Evolutionary conservation across 345 rosid genomes (phyloP).

Genomic region (Alliaria petiolata): DNA sequence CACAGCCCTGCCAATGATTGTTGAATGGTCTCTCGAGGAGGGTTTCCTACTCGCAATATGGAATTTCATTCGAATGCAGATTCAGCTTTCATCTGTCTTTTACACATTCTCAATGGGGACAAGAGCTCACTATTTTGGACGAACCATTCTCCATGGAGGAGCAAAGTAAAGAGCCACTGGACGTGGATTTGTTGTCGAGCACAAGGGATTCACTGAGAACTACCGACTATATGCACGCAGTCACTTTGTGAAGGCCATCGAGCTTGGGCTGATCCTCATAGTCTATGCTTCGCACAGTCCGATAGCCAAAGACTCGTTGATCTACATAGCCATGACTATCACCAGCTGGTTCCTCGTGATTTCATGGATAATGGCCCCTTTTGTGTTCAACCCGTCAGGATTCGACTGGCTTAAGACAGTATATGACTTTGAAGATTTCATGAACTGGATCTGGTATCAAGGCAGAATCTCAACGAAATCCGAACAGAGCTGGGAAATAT

Average conservation of each 20-base stretch:
- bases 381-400: conserved; percentile 83
- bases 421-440: conserved; percentile 74
- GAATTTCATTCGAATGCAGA: conserved; percentile 83
- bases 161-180: conserved; percentile 93
- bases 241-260: conserved; percentile 85
- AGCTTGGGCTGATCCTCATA: conserved; percentile 73
- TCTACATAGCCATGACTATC: conserved; percentile 69
- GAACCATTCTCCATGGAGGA: conserved; percentile 93
- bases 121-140: conserved; percentile 74
- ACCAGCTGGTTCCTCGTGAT: conserved; percentile 87
- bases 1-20: conserved; percentile 84
- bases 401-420: conserved; percentile 94
- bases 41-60: conserved; percentile 81
- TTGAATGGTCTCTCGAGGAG: conserved; percentile 79
- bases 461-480: conserved; percentile 61
- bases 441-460: conserved; percentile 69
- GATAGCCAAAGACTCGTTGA: conserved; percentile 46
- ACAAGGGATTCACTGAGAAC: conserved; percentile 76
- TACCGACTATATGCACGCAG: conserved; percentile 80
- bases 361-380: conserved; percentile 90
- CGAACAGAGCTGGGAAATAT: conserved; percentile 84
- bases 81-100: conserved; percentile 76
- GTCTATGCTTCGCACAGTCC: conserved; percentile 73
- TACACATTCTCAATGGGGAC: conserved; percentile 92
- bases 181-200: conserved; percentile 90